Evolutionary conservation across 1,139 yeast species (phyloP).

Genomic region (Lodderomyces oxycetoniae): DNA sequence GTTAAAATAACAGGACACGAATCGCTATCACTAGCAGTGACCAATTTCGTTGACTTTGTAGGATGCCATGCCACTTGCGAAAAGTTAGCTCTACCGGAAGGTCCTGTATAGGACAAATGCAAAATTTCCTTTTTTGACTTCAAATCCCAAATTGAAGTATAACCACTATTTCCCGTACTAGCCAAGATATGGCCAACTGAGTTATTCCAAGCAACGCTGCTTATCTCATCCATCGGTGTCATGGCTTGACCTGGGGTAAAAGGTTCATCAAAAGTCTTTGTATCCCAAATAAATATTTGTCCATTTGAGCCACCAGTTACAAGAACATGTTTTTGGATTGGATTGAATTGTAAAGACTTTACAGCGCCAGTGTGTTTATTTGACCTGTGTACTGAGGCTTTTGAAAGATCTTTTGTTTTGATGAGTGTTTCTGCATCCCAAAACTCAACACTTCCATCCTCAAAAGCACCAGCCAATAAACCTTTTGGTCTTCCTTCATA

Average conservation of each 20-base stretch:
- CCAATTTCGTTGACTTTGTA: slow-evolving; percentile 71
- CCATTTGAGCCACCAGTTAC: slow-evolving; percentile 88
- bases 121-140: slow-evolving; percentile 83
- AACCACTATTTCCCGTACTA: slow-evolving; percentile 77
- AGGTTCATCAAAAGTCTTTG: slow-evolving; percentile 58
- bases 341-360: slow-evolving; percentile 72
- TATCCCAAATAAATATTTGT: slow-evolving; percentile 88
- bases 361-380: slow-evolving; percentile 68
- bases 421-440: slow-evolving; percentile 58
- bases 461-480: slow-evolving; percentile 83
- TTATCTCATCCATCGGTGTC: slow-evolving; percentile 79
- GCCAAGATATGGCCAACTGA: slow-evolving; percentile 85
- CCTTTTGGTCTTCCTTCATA: slow-evolving; percentile 52
- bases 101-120: slow-evolving; percentile 64
- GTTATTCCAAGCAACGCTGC: slow-evolving; percentile 87
- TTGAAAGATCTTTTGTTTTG: slow-evolving; percentile 32
- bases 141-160: slow-evolving; percentile 91
- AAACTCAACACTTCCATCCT: slow-evolving; percentile 72
- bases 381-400: slow-evolving; percentile 46
- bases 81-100: slow-evolving; percentile 53
- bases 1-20: slow-evolving; percentile 73
- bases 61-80: slow-evolving; percentile 89
- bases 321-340: slow-evolving; percentile 63
- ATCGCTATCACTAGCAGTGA: slow-evolving; percentile 85
- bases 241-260: slow-evolving; percentile 72